These are phyloP conservation scores for Lichtheimia ornata DNA, from an alignment of 371 early-diverging fungal genomes.

Conservation along the genomic window DNA sequence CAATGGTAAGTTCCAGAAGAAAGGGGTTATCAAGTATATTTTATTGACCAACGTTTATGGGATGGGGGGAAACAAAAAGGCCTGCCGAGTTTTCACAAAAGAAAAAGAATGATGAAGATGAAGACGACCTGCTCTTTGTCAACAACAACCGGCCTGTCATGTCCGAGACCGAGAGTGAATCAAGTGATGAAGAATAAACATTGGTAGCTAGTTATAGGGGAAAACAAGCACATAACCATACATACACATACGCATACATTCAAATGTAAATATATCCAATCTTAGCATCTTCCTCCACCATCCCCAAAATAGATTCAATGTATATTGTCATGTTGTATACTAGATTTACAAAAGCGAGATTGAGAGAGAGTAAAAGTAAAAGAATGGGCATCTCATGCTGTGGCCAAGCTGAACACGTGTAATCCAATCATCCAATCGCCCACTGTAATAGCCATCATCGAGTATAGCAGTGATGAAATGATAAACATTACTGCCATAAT, in stretches of 20 bases:
- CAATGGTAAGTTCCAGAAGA: constrained; percentile 56
- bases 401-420: constrained; percentile 6
- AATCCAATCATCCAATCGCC: constrained; percentile 24
- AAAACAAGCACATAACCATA: too few relatives aligned
- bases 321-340: too few relatives aligned
- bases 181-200: constrained; percentile 29
- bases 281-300: not conserved
- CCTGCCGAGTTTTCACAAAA: constrained; percentile 39
- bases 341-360: too few relatives aligned
- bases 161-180: constrained; percentile 33
- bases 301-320: not conserved
- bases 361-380: too few relatives aligned
- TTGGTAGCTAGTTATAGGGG: not conserved
- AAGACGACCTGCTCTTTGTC: constrained; percentile 67
- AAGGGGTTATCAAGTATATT: not conserved
- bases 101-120: constrained; percentile 25
- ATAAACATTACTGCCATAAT: constrained; percentile 24
- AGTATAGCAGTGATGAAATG: constrained; percentile 16
- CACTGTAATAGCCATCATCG: constrained; percentile 21
- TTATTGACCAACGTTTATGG: too few relatives aligned
- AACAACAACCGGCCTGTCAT: constrained; percentile 63
- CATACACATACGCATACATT: not conserved
- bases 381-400: not conserved
- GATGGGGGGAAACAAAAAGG: constrained; percentile 18
- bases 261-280: not conserved